Base-by-base conservation (phyloP, 2,329 filamentous ascomycete genomes). In the Aureobasidium sp. region DNA sequence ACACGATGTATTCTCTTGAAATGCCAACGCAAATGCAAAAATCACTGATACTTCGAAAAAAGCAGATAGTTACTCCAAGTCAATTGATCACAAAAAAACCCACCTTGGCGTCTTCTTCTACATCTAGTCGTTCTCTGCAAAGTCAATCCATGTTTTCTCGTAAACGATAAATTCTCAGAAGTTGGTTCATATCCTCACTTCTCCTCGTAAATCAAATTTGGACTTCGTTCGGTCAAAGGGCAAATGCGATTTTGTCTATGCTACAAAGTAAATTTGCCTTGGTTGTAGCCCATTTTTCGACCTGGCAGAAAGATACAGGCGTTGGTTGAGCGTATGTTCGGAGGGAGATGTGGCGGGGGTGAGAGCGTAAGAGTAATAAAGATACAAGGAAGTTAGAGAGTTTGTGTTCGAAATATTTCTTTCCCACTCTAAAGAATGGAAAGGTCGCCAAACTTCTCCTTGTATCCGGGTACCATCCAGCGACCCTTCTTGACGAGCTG, bases 371-470 rank as follows among this genome's bases (percentile, higher is more conserved):
- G 32, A 41, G 44, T 27, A 25, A 42, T 44, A 36, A 50, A 50
- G 57, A 58, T 37, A 58, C 54, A 59, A 50, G 57, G 57, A 41
- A 59, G 55, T 49, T 47, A 32, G 53, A 45, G n/a, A 50, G 21
- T 21, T 21, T 21, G 21, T 21, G 1, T 21, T 21, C 1, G 21
- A 21, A 1, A 21, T 21, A 21, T 21, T 21, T 21, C 21, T 21
- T 41, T 41, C 21, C 47, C 44, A 59, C 57, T 84, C 86, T 96
- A 99, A 77, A 97, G 83, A 71, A 96, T 81, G 71, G 94, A 93
- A 71, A 97, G 87, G 77, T 97, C 92, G 82, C 94, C 94, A 79
- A 97, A 99, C 85, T 92, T 96, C 86, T 99, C 94, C 91, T 97
- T 96, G 89, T 99, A 99, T 76, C 94, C 94, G 67, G 94, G 92